Evolutionary conservation across 2,329 filamentous ascomycete species (phyloP), one percentile per base, ranked within the genome.

Genomic region (Colletotrichum destructivum): DNA sequence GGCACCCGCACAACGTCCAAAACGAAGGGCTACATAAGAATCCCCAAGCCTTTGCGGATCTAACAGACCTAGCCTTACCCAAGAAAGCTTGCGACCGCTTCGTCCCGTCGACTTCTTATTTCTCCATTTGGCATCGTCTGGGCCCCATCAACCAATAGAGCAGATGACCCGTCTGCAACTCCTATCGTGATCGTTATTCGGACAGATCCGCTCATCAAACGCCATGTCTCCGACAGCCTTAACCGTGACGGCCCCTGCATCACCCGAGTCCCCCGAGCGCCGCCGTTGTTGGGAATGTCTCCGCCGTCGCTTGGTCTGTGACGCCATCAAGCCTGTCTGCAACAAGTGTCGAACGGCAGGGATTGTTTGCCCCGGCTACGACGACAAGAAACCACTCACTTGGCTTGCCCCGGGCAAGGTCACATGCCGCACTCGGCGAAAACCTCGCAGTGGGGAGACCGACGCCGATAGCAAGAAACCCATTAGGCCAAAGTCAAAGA

Each of bases 211-310:
- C 44, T 15, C 18, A 9, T 40, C 21, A 26, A 49, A 38, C 31
- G 13, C 15, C 21, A 49, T 57, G 57, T 23, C 40, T 5, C 26
- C 46, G 18, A 51, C 59, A 21, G 21, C 44, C 44, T 38, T 44
- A 16, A 31, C 49, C 13, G 21, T 56, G 31, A 16, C 21, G 40
- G 26, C 38, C 23, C 9, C 51, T n/a, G 57, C 38, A 9, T 65
- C 44, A 4, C 55, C 60, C 1, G 54, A 67, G 8, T 35, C 15
- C 11, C 35, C 66, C 15, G 63, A 68, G 13, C 59, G 66, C 5
- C 77, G 74, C 59, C 80, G 83, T 63, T 85, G 83, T 73, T 85
- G 82, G 83, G 83, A 84, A 70, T 85, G 83, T 69, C 80, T 77
- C 26, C 79, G 82, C n/a, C 81, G 82, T 2, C 74, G 78, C 9